Base-by-base conservation (phyloP, 441 rosid genomes). In the Adansonia grandidieri region DNA sequence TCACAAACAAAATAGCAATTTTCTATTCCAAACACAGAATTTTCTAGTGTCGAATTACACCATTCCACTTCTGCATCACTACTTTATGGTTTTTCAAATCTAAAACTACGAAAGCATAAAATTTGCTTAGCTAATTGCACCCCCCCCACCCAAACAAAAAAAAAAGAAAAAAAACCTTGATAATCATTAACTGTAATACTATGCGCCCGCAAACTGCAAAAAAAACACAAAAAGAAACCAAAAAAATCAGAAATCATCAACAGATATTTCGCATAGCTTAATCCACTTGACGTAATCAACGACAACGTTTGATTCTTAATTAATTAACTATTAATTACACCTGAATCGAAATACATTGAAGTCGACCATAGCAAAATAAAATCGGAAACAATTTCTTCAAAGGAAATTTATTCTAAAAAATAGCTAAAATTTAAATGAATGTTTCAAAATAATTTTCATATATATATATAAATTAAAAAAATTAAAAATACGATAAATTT, bases 181-280 rank as follows among this genome's bases (percentile, higher is more conserved):
- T 92, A 96, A 77, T 92, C 98, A 88, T 89, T 85, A 85, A 96
- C 97, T 1, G 97, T 91, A 20, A 92, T 80, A 81, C 91, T 88
- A 76, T 84, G 66, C 62, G 94, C 89, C 86, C 85, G 84, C 76
- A 91, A 77, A 83, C 95, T 96, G 87, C 84, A 85, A 70, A 82
- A 70, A 48, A 37, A 69, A 80, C 60, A 15, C 22, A 3, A 78
- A 44, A 44, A 22, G 64, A 15, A 45, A 64, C 24, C 10, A 1
- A 61, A 20, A 15, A 19, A 77, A 45, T 40, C 69, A 65, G 20
- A 68, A 72, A 37, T 6, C 40, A 40, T 17, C 32, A 42, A 17
- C 14, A 66, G 19, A 66, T 3, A 44, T 20, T 9, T 19, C 56
- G 13, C 56, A 2, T 20, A 28, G 32, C 32, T 28, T 28, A 28